phyloP scores from a whole-genome alignment of 2,329 filamentous ascomycete species.

The Aspergillus novofumigatus region DNA sequence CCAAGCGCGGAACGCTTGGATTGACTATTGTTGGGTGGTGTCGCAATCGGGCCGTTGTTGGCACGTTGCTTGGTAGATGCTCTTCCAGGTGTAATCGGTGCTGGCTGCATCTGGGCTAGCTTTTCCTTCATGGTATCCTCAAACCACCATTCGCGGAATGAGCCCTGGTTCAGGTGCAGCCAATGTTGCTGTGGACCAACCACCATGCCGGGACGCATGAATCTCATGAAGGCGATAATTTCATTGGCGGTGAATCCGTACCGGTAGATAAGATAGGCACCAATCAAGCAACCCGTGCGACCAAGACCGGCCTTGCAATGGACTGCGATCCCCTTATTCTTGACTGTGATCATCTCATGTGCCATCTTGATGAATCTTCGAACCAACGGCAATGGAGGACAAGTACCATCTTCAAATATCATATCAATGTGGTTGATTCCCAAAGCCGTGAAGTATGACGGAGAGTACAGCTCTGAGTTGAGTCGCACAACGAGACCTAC shows the following conservation, averaged over 20 bases:
- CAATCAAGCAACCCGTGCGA: slow-evolving; percentile 91
- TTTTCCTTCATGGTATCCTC: slow-evolving; percentile 77
- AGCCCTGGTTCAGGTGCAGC: slow-evolving; percentile 93
- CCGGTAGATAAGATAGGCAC: slow-evolving; percentile 94
- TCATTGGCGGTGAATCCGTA: slow-evolving; percentile 97
- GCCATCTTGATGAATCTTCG: slow-evolving; percentile 92
- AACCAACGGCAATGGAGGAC: slow-evolving; percentile 82
- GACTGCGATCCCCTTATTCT: slow-evolving; percentile 90
- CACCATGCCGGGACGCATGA: slow-evolving; percentile 98
- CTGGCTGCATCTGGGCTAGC: slow-evolving; percentile 62
- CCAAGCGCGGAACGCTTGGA: slow-evolving; percentile 82
- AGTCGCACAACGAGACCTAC: slow-evolving; percentile 91
- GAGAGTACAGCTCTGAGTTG: slow-evolving; percentile 93
- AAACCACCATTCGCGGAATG: slow-evolving; percentile 97
- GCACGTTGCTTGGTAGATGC: slow-evolving; percentile 58
- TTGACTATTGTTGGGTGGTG: slow-evolving; percentile 74
- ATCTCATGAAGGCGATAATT: slow-evolving; percentile 96
- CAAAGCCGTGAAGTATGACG: slow-evolving; percentile 93
- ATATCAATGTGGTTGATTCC: slow-evolving; percentile 96
- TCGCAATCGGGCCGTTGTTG: slow-evolving; percentile 68
- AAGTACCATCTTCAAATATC: slow-evolving; percentile 99
- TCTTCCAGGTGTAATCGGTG: slow-evolving; percentile 51
- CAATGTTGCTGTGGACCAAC: slow-evolving; percentile 98
- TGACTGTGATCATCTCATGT: slow-evolving; percentile 87
- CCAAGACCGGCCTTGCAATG: slow-evolving; percentile 98